Evolutionary conservation across 179 eudicot genomes (phyloP).

Genomic region (Sideroxylon spinosum): DNA sequence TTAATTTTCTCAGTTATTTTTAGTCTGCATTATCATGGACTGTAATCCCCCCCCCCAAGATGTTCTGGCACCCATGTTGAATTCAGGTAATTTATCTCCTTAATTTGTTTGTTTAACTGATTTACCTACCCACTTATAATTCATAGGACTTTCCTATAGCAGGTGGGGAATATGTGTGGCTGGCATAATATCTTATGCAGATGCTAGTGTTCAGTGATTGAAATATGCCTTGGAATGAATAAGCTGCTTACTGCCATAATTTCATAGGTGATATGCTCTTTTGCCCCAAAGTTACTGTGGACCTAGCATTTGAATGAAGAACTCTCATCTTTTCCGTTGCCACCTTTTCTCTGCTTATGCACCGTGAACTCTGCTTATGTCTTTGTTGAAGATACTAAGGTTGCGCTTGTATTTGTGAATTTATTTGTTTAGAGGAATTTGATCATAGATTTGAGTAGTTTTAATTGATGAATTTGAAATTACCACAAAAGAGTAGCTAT

Average conservation of each 20-base stretch:
- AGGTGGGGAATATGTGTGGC: neutral
- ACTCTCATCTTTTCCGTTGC: neutral
- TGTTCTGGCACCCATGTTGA: neutral
- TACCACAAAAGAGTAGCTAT: too few relatives aligned
- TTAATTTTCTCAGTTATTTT: neutral
- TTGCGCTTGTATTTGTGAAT: too few relatives aligned
- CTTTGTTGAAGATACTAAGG: too few relatives aligned
- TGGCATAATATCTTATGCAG: neutral
- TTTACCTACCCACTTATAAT: neutral
- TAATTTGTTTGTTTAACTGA: neutral
- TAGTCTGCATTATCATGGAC: neutral
- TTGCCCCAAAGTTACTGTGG: neutral
- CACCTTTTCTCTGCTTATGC: neutral
- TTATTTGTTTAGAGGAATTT: too few relatives aligned
- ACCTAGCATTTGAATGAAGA: neutral
- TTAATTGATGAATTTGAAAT: neutral
- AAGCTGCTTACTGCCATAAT: neutral
- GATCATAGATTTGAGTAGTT: neutral
- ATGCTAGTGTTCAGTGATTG: neutral
- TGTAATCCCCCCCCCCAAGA: neutral
- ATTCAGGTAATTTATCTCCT: neutral
- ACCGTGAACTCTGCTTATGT: neutral
- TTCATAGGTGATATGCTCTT: neutral
- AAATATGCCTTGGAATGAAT: neutral
- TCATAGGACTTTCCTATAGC: neutral